Base-by-base conservation (phyloP, 1,139 yeast species). In the Pichia sp. region DNA sequence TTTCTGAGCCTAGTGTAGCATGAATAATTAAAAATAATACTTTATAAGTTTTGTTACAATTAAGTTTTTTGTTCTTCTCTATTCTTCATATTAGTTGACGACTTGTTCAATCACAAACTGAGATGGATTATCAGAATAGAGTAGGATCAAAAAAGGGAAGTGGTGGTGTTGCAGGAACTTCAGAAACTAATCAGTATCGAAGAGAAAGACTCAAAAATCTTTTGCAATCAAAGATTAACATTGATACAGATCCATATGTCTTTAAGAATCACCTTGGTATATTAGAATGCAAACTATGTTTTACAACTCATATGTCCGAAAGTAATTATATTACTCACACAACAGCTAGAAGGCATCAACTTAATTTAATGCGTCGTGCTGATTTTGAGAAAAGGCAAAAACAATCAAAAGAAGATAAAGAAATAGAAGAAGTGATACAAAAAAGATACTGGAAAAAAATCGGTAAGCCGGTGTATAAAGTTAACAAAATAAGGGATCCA, bases 251-350 rank as follows among this genome's bases (percentile, higher is more conserved):
- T 57, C 95, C 95, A 0, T 87, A 85, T 62, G 84, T 85, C 20
- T 76, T 79, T 62, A 73, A 78, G 53, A 86, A 84, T 59, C 87
- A 82, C 56, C 64, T 81, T 23, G 96, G 96, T 2, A 65, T 78
- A 39, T 67, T 82, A 29, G 96, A 87, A 58, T 87, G 96, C 60
- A 71, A 75, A 38, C 68, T 87, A 30, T 87, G 96, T 59, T 64
- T 80, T 30, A 87, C 96, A 1, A 73, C 84, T 0, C 96, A 87
- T 62, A 69, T 74, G 27, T 76, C 80, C 30, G 90, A 83, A 50
- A 76, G 86, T n/a, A 80, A 89, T 8, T 87, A 85, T 57, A 68
- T 87, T 20, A 73, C 89, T 2, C 96, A 87, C 57, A 72, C 89
- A 4, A 84, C 87, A 40, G 96, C 95, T 3, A 71, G 76, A 49